A percentile compares a stretch with the other conserved stretches of the same genome.
phyloP scores from a whole-genome alignment of 2,329 filamentous ascomycete genomes.

The Cytospora mali region DNA sequence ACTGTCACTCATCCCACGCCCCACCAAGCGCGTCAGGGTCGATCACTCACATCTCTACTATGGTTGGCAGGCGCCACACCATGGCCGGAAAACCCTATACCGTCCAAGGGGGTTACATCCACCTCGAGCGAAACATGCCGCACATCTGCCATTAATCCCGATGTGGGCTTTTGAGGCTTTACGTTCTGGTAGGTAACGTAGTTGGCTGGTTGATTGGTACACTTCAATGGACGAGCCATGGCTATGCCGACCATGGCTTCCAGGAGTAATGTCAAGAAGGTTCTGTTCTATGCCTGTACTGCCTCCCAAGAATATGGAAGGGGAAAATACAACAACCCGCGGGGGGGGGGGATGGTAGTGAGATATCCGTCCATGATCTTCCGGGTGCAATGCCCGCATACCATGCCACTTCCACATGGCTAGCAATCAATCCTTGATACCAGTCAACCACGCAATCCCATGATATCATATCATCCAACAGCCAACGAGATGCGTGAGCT shows the following conservation, averaged over 20 bases:
- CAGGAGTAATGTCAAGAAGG: not conserved
- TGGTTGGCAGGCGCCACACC: not conserved
- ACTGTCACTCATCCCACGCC: not conserved
- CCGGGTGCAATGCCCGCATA: not conserved
- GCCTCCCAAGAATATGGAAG: not conserved
- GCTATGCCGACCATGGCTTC: not conserved
- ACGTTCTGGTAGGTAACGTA: not conserved
- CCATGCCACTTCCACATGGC: not conserved
- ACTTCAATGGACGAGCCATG: not conserved
- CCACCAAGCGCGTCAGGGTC: not conserved
- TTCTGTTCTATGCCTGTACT: not conserved
- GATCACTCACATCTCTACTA: not conserved
- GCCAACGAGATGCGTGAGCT: not conserved
- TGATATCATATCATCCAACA: not conserved
- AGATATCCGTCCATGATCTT: not conserved
- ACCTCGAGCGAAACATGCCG: not conserved
- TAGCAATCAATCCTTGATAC: no score
- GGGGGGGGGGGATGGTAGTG: not conserved
- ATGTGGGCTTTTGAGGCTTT: not conserved
- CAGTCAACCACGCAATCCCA: not conserved
- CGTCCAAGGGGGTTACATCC: not conserved
- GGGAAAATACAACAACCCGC: not conserved
- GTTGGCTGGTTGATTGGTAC: not conserved
- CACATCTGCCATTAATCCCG: not conserved
- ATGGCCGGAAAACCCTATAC: not conserved